Base-by-base conservation (phyloP, 208 protist species). In the Acanthamoeba triangularis region DNA sequence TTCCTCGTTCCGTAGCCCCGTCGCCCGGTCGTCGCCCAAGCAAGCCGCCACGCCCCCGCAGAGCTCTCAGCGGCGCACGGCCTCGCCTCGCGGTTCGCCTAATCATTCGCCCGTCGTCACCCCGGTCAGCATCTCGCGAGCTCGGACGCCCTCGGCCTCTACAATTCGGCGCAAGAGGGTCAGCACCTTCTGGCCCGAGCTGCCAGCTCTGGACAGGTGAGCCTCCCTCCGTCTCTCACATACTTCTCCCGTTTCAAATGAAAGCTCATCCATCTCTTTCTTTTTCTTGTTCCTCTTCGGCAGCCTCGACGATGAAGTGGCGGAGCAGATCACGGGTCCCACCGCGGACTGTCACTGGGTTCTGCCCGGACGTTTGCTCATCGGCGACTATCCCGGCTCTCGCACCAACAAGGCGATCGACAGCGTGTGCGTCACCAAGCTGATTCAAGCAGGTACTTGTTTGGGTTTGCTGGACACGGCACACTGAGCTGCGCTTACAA, bases 221-320 rank as follows among this genome's bases (percentile, higher is more conserved):
- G 44, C 76, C 30, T 37, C 16, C 6, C 14, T n/a, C 28, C 35
- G 6, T 33, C 72, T n/a, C 10, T 41, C 30, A 49, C 10, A 30
- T 44, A 8, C 10, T 47, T n/a, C n/a, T n/a, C 10, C 72, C 5
- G 44, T 47, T 33, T 7, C 25, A 82, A 30, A 28, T 69, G 23
- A n/a, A n/a, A n/a, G n/a, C n/a, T 65, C 16, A 82, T 30, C 28
- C 7, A 13, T 18, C 33, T 8, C 25, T 52, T 25, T 23, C 41
- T 44, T 25, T 25, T 72, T 7, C n/a, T 59, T 30, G 6, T 14
- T 25, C 20, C 47, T 28, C 69, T 3, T 37, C 2, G 3, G n/a
- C 76, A 84, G 76, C 76, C 76, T 84, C 25, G 76, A 84, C 41
- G 76, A 84, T 23, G 76, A 84, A 33, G 76, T 84, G 76, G 47